These are phyloP conservation scores for Paraphoma chrysanthemicola DNA, from an alignment of 2,329 filamentous ascomycete genomes.

Conservation along the genomic window DNA sequence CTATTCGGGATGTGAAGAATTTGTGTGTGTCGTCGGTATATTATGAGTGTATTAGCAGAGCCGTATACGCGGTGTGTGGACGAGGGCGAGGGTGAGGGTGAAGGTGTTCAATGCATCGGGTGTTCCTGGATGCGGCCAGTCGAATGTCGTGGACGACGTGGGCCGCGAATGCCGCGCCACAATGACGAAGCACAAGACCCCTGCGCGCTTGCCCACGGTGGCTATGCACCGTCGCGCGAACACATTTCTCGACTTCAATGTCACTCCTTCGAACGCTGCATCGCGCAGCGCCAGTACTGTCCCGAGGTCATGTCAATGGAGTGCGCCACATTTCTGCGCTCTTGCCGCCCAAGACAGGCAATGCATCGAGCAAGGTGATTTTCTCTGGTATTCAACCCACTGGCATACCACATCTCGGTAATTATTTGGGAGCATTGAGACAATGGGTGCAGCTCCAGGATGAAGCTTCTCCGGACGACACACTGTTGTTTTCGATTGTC, in stretches of 20 bases:
- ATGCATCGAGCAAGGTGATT: constrained; percentile 53
- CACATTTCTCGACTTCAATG: constrained; percentile 24
- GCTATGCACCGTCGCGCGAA: constrained; percentile 15
- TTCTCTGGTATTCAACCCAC: constrained; percentile 99
- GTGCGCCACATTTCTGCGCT: constrained; percentile 10
- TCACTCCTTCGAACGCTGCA: constrained; percentile 25
- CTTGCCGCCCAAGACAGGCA: not conserved
- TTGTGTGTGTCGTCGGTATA: not conserved
- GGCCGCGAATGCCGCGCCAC: constrained; percentile 25
- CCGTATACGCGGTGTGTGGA: not conserved
- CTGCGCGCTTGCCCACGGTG: constrained; percentile 15
- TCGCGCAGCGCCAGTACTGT: constrained; percentile 15
- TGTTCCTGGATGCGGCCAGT: constrained; percentile 17
- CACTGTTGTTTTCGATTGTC: constrained; percentile 84
- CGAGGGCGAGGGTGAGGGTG: constrained; percentile 3
- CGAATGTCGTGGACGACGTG: constrained; percentile 10
- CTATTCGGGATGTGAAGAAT: not conserved
- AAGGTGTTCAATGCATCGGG: constrained; percentile 9
- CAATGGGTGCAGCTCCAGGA: constrained; percentile 87
- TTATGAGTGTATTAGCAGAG: not conserved
- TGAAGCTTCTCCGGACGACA: constrained; percentile 61
- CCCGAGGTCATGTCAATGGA: constrained; percentile 12
- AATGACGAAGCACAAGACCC: constrained; percentile 33
- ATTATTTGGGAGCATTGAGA: constrained; percentile 88
- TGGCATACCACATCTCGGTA: constrained; percentile 90